Conservation (phyloP, 495 filamentous ascomycete genomes). For the Penicillium dipodomyicola region DNA sequence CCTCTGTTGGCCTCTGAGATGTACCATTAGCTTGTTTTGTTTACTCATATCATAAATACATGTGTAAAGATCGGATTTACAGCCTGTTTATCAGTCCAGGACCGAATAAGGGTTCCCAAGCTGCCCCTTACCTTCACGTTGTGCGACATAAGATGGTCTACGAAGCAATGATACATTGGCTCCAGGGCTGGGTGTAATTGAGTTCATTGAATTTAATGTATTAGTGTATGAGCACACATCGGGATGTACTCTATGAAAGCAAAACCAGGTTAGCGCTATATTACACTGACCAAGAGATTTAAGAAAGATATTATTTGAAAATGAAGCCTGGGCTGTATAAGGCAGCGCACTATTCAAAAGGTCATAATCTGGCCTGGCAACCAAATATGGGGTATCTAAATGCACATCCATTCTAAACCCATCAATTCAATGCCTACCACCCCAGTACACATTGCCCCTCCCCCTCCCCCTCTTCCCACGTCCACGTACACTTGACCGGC, state of each 20-base stretch:
- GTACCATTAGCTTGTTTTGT: conserved; percentile 22
- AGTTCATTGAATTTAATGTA: background rate
- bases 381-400: conserved; percentile 5
- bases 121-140: conserved; percentile 5
- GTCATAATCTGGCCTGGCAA: background rate
- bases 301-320: background rate
- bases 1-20: conserved; percentile 18
- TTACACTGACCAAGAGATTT: background rate
- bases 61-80: background rate
- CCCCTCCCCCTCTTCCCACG: conserved; percentile 18
- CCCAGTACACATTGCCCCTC: conserved; percentile 18
- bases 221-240: background rate
- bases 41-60: background rate
- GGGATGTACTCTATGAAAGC: background rate
- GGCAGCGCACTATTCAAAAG: background rate
- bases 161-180: background rate
- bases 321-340: background rate
- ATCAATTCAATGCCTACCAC: conserved; percentile 13
- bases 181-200: background rate
- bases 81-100: background rate
- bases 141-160: background rate
- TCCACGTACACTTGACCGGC: conserved; percentile 25
- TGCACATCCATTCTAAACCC: background rate
- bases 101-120: background rate
- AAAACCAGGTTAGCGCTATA: background rate